phyloP scores from a whole-genome alignment of 495 filamentous ascomycete species.

The Pyrenula massariospora region DNA sequence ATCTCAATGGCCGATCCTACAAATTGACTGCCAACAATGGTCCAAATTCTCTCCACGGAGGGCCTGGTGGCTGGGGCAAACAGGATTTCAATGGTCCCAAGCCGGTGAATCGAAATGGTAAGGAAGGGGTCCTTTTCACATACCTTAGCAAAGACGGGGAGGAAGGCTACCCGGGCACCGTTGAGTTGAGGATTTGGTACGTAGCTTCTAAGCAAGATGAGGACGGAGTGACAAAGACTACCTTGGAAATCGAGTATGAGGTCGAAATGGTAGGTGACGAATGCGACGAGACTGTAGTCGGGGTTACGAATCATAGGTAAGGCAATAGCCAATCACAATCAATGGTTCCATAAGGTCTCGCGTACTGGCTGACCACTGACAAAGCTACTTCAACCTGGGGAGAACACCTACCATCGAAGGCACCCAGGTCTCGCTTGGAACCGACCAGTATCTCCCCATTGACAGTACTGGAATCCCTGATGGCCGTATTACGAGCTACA shows the following conservation, averaged over 20 bases:
- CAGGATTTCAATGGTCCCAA: slow-evolving; percentile 66
- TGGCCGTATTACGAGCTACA: slow-evolving; percentile 36
- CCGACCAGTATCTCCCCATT: slow-evolving; percentile 62
- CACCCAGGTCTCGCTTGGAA: slow-evolving; percentile 59
- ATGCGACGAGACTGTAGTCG: slow-evolving; percentile 76
- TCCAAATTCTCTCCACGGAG: slow-evolving; percentile 74
- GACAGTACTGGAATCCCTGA: slow-evolving; percentile 56
- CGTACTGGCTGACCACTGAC: not conserved
- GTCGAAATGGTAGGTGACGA: slow-evolving; percentile 65
- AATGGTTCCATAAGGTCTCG: not conserved
- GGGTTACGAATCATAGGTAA: slow-evolving; percentile 89
- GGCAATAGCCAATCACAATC: not conserved
- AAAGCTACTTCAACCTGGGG: slow-evolving; percentile 84
- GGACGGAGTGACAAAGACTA: slow-evolving; percentile 40
- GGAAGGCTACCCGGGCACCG: slow-evolving; percentile 75
- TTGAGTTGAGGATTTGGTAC: slow-evolving; percentile 70
- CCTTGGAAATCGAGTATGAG: slow-evolving; percentile 81
- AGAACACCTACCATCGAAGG: slow-evolving; percentile 57
- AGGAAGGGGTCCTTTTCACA: slow-evolving; percentile 64
- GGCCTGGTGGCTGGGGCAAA: slow-evolving; percentile 74
- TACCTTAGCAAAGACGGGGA: slow-evolving; percentile 66
- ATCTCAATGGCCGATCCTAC: slow-evolving; percentile 63
- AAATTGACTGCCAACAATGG: slow-evolving; percentile 62
- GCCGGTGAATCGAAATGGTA: slow-evolving; percentile 52
- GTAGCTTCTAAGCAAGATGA: slow-evolving; percentile 55